Conservation (phyloP, 495 filamentous ascomycete species). For the Penicillium desertorum region DNA sequence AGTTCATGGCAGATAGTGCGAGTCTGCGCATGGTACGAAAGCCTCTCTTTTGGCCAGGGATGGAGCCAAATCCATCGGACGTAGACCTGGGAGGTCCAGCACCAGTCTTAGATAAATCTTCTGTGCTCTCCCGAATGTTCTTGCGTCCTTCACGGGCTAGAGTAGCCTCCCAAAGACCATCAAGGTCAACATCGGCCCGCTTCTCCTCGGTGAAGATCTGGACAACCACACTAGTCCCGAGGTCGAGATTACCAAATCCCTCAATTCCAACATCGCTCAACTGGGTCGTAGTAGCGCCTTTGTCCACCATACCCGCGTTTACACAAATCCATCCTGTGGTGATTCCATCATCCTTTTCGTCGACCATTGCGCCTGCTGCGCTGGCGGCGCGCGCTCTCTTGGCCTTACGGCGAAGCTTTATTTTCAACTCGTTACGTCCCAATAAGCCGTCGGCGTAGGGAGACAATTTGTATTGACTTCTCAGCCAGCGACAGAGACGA, state of each 20-base stretch:
- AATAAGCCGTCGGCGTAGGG: conserved; percentile 85
- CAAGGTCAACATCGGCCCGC: conserved; percentile 78
- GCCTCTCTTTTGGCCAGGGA: conserved; percentile 22
- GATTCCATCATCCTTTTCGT: conserved; percentile 73
- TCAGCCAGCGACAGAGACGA: conserved; percentile 80
- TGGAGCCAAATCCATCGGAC: conserved; percentile 22
- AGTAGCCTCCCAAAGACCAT: conserved; percentile 69
- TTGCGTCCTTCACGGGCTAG: conserved; percentile 44
- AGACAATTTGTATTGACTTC: conserved; percentile 64
- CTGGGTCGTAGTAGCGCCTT: conserved; percentile 37
- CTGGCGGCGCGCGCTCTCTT: conserved; percentile 74
- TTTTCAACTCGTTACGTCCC: conserved; percentile 86
- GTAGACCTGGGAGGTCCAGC: conserved; percentile 20
- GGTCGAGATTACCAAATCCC: conserved; percentile 67
- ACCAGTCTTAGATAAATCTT: conserved; percentile 12
- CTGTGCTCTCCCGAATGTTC: conserved; percentile 24
- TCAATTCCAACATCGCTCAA: conserved; percentile 50
- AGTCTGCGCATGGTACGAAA: conserved; percentile 22
- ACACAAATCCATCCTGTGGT: conserved; percentile 95
- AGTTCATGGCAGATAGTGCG: conserved; percentile 9
- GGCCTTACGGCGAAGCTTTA: conserved; percentile 76
- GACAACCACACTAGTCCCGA: conserved; percentile 70
- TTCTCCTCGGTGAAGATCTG: conserved; percentile 89
- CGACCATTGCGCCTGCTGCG: conserved; percentile 47
- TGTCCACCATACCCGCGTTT: conserved; percentile 71